Evolutionary conservation across 2,329 filamentous ascomycete species (phyloP), one percentile per base, ranked within the genome.

Genomic region (Cladosporium sp.): DNA sequence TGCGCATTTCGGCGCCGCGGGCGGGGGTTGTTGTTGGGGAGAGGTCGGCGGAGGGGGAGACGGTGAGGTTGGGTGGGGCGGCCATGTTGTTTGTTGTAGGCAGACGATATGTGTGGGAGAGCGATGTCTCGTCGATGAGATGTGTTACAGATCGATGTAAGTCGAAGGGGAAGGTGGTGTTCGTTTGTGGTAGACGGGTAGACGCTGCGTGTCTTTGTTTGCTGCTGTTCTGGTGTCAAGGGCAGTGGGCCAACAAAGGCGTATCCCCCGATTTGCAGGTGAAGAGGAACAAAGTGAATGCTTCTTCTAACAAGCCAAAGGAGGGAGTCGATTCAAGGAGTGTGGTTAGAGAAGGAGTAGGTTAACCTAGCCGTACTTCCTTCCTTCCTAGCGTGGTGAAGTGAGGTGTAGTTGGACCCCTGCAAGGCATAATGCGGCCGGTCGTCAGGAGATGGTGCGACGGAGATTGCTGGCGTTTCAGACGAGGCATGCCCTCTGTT

Each of bases 21-120:
- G 91, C 89, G 28, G 91, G 90, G 11, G 90, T 91, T 69, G 84
- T 82, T 49, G 90, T 89, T 28, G 90, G 90, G n/a, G n/a, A n/a
- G 70, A 84, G 82, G 49, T 86, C 88, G 74, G 86, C 86, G 49
- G 48, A 11, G 11, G 63, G 34, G 46, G 63, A 65, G 63, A 57
- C 13, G 39, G 43, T 54, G 28, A 59, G 43, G 56, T 65, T 58
- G 25, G 56, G 63, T 32, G 43, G 63, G 43, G 30, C 43, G 28
- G 63, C 54, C 63, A 65, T 65, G 59, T 18, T 28, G 28, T 28
- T 28, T 28, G 28, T 28, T 54, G 48, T 54, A 53, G 46, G 46
- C 5, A 7, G 36, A n/a, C 3, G n/a, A 21, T 21, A 1, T 8
- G 18, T 46, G 8, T 46, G 21, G 18, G 11, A 30, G 30, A 54